Evolutionary conservation across 208 protist genomes (phyloP), one percentile per base, ranked within the genome.

Genomic region (Blastocrithidia nonstop): DNA sequence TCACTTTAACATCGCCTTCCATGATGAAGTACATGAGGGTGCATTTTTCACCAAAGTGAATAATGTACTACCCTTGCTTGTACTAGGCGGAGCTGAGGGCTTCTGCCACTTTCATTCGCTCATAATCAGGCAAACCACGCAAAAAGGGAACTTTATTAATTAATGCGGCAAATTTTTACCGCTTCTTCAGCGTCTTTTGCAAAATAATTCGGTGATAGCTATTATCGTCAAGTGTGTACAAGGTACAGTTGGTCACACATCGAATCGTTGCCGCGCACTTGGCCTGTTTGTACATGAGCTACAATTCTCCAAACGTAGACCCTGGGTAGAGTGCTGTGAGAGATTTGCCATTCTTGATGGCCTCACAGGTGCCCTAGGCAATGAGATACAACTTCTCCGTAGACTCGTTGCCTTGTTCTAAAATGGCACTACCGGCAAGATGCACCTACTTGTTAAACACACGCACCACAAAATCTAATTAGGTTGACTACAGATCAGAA

Each of bases 241-340:
- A 41, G 42, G 63, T 62, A 38, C 73, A 85, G 25, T 67, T 57
- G 29, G 81, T 88, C 7, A 84, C 71, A 38, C 75, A 72, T 27
- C 72, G 69, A 22, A 94, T 66, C 3, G 86, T 92, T 6, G 80
- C 79, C 15, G 71, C 68, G 51, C 74, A 83, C 55, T 61, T 65
- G 15, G 70, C 60, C 32, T 80, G 77, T 49, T 80, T 71, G 61
- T 88, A 92, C 79, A 94, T 90, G 50, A 94, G 37, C 64, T 88
- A 81, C 9, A 91, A 53, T 33, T 86, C 79, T 0, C 82, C 86
- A 50, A 94, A 92, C 11, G 65, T 72, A 21, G 53, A 63, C 11
- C 86, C 86, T 7, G 53, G 49, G 50, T 59, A 43, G 29, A 88
- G 41, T 28, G 65, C 57, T 33, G 59, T 61, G 17, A 92, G 54